Base-by-base conservation (phyloP, 495 filamentous ascomycete species). In the Penicillium cataractarum region DNA sequence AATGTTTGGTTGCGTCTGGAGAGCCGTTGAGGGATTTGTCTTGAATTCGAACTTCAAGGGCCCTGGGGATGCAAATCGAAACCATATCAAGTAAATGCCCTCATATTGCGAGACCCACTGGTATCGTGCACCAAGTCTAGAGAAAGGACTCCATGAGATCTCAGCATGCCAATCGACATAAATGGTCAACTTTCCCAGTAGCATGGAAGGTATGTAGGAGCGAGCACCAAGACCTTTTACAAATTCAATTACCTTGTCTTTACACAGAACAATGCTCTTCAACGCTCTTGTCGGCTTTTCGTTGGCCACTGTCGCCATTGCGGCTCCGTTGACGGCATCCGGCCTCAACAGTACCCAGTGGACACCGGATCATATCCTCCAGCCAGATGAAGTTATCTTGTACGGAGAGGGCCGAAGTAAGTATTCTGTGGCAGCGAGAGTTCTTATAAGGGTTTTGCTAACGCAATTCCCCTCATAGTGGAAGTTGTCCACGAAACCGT, bases 341-440 rank as follows among this genome's bases (percentile, higher is more conserved):
- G 44, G 32, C n/a, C 40, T 57, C n/a, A 57, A 62, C 31, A 62
- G 60, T 17, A 62, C 42, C 42, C 39, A 24, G 42, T 62, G 60
- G 60, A 62, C 60, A 22, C 53, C 60, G 21, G 60, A 62, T 4
- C 60, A 62, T 62, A 49, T 62, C 24, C 60, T 62, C 21, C 53
- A 62, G 32, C 60, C 52, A 17, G 60, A 32, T 12, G 60, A 62
- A 29, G 42, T 62, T 31, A 62, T 62, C 27, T 7, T 62, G 6
- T 62, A 26, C 29, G 60, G 60, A 10, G 29, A 62, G 4, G 53
- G 40, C 31, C 60, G 60, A 8, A 62, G 60, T 62, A 40, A 51
- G 42, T 48, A 9, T 24, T 22, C 10, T 26, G 24, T n/a, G 3
- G 26, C 5, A 26, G 13, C 7, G 9, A 3, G 6, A 15, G 17